Conservation (phyloP, 108 stramenopile species). For the Nitzschia inconspicua region DNA sequence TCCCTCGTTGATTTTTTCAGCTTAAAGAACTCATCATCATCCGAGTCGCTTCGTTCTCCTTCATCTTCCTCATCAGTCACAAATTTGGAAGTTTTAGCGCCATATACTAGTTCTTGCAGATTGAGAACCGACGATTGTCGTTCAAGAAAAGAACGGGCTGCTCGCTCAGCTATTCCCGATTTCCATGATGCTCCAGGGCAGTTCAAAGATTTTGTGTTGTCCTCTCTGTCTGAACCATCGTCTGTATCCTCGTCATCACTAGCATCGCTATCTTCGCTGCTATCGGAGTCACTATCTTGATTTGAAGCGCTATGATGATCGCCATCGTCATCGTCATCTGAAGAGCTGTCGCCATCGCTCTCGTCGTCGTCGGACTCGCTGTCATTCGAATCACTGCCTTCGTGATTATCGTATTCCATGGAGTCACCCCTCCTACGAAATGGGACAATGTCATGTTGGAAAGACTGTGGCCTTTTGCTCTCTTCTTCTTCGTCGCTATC, state of each 20-base stretch:
- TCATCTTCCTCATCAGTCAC: conserved; percentile 43
- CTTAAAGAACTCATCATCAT: conserved; percentile 45
- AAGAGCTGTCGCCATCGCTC: conserved; percentile 26
- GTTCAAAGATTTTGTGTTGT: neutral
- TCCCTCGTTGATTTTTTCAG: conserved; percentile 6
- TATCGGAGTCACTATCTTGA: conserved; percentile 37
- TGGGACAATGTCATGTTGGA: conserved; percentile 7
- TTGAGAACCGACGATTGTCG: conserved; percentile 60
- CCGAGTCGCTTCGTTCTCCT: conserved; percentile 41
- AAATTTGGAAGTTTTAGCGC: conserved; percentile 45
- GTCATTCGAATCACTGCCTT: conserved; percentile 15
- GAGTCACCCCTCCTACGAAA: conserved; percentile 8
- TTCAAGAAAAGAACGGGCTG: conserved; percentile 63
- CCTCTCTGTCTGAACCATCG: conserved; percentile 9
- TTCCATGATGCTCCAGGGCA: conserved; percentile 39
- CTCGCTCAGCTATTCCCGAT: conserved; percentile 61
- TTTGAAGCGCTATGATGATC: no score
- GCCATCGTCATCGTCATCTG: conserved; percentile 34
- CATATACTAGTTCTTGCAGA: conserved; percentile 79
- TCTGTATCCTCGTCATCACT: conserved; percentile 33
- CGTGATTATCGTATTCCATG: neutral
- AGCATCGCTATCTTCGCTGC: conserved; percentile 32
- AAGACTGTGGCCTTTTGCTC: no score
- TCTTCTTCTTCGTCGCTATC: conserved; percentile 20
- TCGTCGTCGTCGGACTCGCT: conserved; percentile 31